Evolutionary conservation across 768 basidiomycete species (phyloP).

Genomic region (Sarcodon sp.): DNA sequence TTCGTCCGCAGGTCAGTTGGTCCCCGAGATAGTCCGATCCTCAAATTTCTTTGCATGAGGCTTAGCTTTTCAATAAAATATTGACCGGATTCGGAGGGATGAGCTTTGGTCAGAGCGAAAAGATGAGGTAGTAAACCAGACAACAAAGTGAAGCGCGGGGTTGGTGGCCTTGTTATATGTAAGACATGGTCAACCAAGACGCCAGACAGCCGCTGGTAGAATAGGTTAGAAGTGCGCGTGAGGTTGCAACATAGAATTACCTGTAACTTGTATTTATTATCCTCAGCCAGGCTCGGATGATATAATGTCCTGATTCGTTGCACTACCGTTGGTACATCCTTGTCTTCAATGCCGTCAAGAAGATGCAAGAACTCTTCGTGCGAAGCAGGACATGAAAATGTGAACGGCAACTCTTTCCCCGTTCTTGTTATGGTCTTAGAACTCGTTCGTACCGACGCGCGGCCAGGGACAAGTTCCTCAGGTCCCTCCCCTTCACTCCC

Average conservation of each 20-base stretch:
- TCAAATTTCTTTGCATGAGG: slow-evolving; percentile 86
- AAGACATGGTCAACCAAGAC: slow-evolving; percentile 86
- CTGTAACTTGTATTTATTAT: slow-evolving; percentile 89
- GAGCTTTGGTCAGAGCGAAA: slow-evolving; percentile 61
- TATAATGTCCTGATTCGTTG: slow-evolving; percentile 85
- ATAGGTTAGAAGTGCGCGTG: neutral
- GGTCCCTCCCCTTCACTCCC: slow-evolving; percentile 7
- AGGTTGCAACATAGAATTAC: slow-evolving; percentile 23
- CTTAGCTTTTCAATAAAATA: slow-evolving; percentile 72
- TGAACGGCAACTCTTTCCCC: slow-evolving; percentile 71
- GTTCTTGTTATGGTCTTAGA: slow-evolving; percentile 9
- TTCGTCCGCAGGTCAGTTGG: slow-evolving; percentile 45
- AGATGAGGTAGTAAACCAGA: slow-evolving; percentile 68
- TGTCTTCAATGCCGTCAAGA: slow-evolving; percentile 53
- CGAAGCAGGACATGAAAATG: slow-evolving; percentile 76
- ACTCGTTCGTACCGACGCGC: slow-evolving; percentile 20
- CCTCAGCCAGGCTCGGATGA: slow-evolving; percentile 84
- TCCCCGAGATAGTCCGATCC: slow-evolving; percentile 65
- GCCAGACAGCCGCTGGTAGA: slow-evolving; percentile 48
- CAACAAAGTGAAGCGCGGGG: slow-evolving; percentile 46
- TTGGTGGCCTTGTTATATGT: slow-evolving; percentile 52
- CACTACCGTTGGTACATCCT: slow-evolving; percentile 67
- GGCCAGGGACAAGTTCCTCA: slow-evolving; percentile 25
- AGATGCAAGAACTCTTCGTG: slow-evolving; percentile 90
- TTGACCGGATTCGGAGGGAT: slow-evolving; percentile 70